Evolutionary conservation across 78 protist genomes (phyloP).

Genomic region (Bigelowiella natans): DNA sequence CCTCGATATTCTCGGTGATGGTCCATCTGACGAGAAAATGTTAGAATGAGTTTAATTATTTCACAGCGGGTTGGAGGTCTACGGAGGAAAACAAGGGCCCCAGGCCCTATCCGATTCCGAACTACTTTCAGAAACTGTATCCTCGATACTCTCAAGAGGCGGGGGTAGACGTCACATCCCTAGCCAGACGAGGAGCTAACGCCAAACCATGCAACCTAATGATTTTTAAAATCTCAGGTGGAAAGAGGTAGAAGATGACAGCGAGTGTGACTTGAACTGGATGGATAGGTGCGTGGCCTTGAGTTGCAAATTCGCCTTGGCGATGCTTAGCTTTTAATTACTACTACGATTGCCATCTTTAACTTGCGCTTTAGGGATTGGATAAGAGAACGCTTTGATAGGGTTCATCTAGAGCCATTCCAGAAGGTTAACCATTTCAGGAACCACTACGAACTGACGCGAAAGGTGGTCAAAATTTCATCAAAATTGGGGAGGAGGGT

Average conservation of each 20-base stretch:
- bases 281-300: slow-evolving; percentile 11
- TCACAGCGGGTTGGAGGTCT: too few relatives aligned
- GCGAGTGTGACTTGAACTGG: slow-evolving; percentile 42
- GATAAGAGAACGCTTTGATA: slow-evolving; percentile 20
- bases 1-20: too few relatives aligned
- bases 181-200: too few relatives aligned
- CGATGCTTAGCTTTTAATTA: background rate
- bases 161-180: too few relatives aligned
- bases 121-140: slow-evolving; percentile 7
- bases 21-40: too few relatives aligned
- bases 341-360: background rate
- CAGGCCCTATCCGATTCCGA: slow-evolving; percentile 6
- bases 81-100: background rate
- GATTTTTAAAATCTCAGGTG: slow-evolving; percentile 9
- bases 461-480: slow-evolving; percentile 14
- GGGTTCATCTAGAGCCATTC: slow-evolving; percentile 1
- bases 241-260: slow-evolving; percentile 31
- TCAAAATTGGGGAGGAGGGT: background rate
- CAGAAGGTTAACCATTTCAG: slow-evolving; percentile 59
- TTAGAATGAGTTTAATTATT: too few relatives aligned
- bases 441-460: slow-evolving; percentile 63
- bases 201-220: background rate
- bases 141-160: background rate
- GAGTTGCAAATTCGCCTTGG: background rate
- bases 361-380: background rate